phyloP scores from a whole-genome alignment of 2,329 filamentous ascomycete species.

The Cyclaneusma minus region DNA sequence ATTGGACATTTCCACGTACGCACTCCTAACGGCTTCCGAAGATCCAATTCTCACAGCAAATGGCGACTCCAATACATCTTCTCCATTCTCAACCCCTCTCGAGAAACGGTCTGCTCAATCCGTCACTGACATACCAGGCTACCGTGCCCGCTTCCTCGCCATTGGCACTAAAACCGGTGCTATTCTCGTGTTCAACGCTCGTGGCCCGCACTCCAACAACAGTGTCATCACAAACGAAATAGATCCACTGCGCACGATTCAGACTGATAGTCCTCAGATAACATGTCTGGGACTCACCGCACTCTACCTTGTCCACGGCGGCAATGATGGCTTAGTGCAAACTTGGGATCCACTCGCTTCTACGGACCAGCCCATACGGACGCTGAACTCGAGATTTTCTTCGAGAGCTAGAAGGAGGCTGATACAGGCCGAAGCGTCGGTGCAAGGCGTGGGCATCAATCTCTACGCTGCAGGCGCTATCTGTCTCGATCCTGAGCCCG shows the following conservation, averaged over 20 bases:
- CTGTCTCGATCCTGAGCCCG: conserved; percentile 74
- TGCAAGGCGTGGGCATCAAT: conserved; percentile 54
- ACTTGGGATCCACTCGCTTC: conserved; percentile 94
- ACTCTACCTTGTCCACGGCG: conserved; percentile 81
- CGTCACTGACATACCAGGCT: conserved; percentile 59
- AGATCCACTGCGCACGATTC: conserved; percentile 62
- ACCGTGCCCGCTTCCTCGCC: conserved; percentile 66
- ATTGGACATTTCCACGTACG: conserved; percentile 60
- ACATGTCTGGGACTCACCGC: conserved; percentile 71
- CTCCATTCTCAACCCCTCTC: conserved; percentile 11
- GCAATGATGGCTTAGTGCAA: conserved; percentile 87
- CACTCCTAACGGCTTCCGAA: conserved; percentile 57
- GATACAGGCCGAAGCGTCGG: conserved; percentile 49
- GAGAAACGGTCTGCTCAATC: conserved; percentile 9
- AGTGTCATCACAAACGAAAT: conserved; percentile 40
- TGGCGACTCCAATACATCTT: conserved; percentile 20
- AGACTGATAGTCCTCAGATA: conserved; percentile 81
- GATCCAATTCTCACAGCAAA: conserved; percentile 55
- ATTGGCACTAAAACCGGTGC: conserved; percentile 64
- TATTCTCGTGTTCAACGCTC: conserved; percentile 76
- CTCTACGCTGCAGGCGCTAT: conserved; percentile 75
- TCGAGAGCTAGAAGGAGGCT: conserved; percentile 66
- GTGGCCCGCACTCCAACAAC: conserved; percentile 43
- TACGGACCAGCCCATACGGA: conserved; percentile 61
- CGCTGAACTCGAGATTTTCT: conserved; percentile 72